Base-by-base conservation (phyloP, 768 basidiomycete species). In the Termitomyces sp. region DNA sequence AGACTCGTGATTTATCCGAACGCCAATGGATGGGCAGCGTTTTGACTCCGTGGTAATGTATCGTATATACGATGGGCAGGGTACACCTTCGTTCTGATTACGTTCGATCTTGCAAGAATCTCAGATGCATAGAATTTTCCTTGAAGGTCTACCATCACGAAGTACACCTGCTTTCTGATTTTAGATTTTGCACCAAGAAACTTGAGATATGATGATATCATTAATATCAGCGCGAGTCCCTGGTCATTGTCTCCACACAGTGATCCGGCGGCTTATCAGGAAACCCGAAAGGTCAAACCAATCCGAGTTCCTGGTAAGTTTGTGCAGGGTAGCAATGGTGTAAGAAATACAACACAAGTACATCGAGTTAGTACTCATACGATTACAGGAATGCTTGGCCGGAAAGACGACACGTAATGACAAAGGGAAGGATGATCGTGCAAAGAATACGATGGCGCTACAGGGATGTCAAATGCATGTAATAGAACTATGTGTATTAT, bases 401-500 rank as follows among this genome's bases (percentile, higher is more conserved):
- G n/a, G n/a, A 25, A 49, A 22, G n/a, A 16, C 23, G 31, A 27
- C 36, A 32, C 25, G 23, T 36, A 3, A 49, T 11, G 11, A 18
- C 27, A n/a, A 49, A 49, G 23, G n/a, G 35, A 49, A 49, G 36
- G 38, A 49, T 6, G 48, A 49, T 49, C 48, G 16, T 49, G 23
- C 25, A 49, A 36, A 49, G 10, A 49, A 35, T 9, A 29, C 10
- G 46, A 36, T 49, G 35, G 13, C 10, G 23, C 48, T 49, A 49
- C 48, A 49, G 22, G 35, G 47, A 13, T 31, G 35, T 42, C 33
- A 18, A 40, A 13, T 43, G 35, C 16, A 52, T 41, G 44, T 40
- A 38, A 45, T 47, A 40, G 35, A n/a, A n/a, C n/a, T 50, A 47
- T 29, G 29, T 29, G 9, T 55, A 56, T 44, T 41, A 53, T 58